Base-by-base conservation (phyloP, 306 rosid genomes). In the Trifolium subterraneum region DNA sequence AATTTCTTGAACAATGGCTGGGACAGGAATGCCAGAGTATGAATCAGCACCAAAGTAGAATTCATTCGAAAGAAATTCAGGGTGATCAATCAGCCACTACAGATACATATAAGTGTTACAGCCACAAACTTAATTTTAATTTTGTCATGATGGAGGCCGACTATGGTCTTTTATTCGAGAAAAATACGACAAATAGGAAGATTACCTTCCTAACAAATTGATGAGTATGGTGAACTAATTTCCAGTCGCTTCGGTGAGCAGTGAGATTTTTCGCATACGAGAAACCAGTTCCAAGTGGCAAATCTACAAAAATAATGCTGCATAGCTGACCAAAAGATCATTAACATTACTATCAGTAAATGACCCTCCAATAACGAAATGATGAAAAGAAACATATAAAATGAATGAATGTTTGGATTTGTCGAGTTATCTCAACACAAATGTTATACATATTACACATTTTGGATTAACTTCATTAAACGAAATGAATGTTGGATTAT, bases 31-130 rank as follows among this genome's bases (percentile, higher is more conserved):
- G 36, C 96, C 98, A 16, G 95, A 86, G 79, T 88, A 90, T 1
- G 98, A 93, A 76, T 86, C 93, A 5, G 85, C 96, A 12, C 87
- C 93, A 0, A 93, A 14, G n/a, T 89, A 90, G 15, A 89, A 31
- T 9, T 84, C 78, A 80, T 87, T 89, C 10, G 90, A 64, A 10
- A 64, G 56, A 70, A 88, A 90, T 66, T 87, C 86, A 1, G 93
- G 74, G 66, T 90, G 96, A 36, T 77, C 77, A 48, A 82, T 42
- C 72, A 89, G 36, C 98, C 98, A 93, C 98, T 93, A 14, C 80
- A 84, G 68, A 67, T 3, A 78, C 36, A 35, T 3, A 84, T 8
- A 9, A 66, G 8, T 6, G 18, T 83, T 10, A n/a, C 10, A 75
- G 1, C 8, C 7, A n/a, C 18, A 45, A 13, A 7, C 7, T 45